Evolutionary conservation across 129 eudicot species (phyloP).

Genomic region (Tagetes erecta): DNA sequence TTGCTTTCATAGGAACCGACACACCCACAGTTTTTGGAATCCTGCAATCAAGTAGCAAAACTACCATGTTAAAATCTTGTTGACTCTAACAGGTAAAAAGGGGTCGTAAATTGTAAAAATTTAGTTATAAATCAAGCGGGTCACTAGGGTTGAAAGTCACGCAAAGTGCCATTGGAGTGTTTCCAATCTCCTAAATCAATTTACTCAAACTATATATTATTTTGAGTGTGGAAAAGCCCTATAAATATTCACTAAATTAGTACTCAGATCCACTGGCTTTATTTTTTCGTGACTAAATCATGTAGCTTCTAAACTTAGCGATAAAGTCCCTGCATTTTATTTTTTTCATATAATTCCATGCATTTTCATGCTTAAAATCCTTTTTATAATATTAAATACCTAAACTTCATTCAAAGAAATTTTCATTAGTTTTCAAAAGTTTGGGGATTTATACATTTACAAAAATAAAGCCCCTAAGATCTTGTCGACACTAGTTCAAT

Average conservation of each 20-base stretch:
- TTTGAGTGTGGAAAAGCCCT: no score
- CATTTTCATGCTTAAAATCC: not conserved
- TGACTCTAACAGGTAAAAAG: not conserved
- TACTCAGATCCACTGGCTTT: no score
- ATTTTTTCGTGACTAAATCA: not conserved
- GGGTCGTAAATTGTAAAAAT: not conserved
- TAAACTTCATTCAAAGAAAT: not conserved
- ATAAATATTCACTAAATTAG: no score
- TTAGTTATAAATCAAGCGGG: not conserved
- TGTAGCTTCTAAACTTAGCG: not conserved
- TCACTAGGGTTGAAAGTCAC: not conserved
- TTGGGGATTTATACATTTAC: not conserved
- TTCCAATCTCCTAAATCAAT: not conserved
- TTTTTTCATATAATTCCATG: not conserved
- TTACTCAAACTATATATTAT: not conserved
- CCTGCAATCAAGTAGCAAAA: constrained; percentile 36
- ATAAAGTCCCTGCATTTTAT: not conserved
- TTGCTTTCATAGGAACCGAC: constrained; percentile 90
- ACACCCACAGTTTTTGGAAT: constrained; percentile 87
- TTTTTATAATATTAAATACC: not conserved
- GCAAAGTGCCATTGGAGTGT: not conserved
- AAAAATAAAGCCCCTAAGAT: not conserved
- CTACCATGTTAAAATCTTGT: not conserved
- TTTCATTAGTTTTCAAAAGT: not conserved
- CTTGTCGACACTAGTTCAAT: not conserved